Percentiles rank a stretch among this genome's conserved stretches.
phyloP scores from a whole-genome alignment of 1,139 yeast species.

The Kodamaea arcana region DNA sequence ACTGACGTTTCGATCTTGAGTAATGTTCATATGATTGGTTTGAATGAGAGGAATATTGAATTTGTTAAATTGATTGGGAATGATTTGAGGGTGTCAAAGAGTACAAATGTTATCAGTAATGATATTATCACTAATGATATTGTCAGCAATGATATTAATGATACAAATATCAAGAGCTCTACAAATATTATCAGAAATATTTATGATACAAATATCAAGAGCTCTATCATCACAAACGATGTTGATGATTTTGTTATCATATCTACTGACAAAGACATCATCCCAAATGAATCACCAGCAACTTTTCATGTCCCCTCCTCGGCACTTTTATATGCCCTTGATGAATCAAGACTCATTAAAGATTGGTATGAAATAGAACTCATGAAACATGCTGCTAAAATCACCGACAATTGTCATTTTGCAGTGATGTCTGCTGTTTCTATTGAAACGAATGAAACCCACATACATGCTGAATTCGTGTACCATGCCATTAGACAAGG shows the following conservation, averaged over 20 bases:
- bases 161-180: too few species aligned
- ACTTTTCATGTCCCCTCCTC: too few species aligned
- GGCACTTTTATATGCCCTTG: slow-evolving; percentile 71
- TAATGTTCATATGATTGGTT: slow-evolving; percentile 39
- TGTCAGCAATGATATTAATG: too few species aligned
- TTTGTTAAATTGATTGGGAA: too few species aligned
- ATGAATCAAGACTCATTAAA: slow-evolving; percentile 80
- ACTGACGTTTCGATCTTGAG: slow-evolving; percentile 22
- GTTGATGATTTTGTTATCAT: slow-evolving; percentile 52
- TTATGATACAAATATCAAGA: slow-evolving; percentile 23
- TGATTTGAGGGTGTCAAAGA: too few species aligned
- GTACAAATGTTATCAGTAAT: too few species aligned
- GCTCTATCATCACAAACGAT: slow-evolving; percentile 22
- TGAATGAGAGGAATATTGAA: slow-evolving; percentile 31
- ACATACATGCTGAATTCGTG: slow-evolving; percentile 90
- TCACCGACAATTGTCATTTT: slow-evolving; percentile 82
- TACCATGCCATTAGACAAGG: slow-evolving; percentile 95
- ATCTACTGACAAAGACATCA: too few species aligned
- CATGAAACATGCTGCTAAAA: slow-evolving; percentile 74
- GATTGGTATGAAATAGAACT: slow-evolving; percentile 76
- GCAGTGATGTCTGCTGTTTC: slow-evolving; percentile 94
- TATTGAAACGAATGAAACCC: slow-evolving; percentile 82
- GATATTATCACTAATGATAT: too few species aligned
- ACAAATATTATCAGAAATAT: too few species aligned
- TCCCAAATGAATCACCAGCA: too few species aligned